Conservation (phyloP, 352 stramenopile species). For the Phytophthora foliorum region DNA sequence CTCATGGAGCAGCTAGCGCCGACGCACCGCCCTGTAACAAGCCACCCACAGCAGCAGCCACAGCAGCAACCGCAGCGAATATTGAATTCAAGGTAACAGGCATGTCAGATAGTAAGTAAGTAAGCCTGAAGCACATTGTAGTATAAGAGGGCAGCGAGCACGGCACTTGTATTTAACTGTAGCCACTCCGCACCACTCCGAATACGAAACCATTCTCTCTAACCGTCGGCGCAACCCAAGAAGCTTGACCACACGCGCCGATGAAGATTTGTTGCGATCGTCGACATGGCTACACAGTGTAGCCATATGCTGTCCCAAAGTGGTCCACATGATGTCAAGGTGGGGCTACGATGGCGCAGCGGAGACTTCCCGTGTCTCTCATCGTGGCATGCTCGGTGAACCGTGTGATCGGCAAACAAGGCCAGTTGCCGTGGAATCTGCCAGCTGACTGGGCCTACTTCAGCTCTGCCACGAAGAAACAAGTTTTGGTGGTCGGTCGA, state of each 20-base stretch:
- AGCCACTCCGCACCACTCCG: slow-evolving; percentile 23
- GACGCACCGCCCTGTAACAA: slow-evolving; percentile 36
- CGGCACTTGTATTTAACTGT: slow-evolving; percentile 41
- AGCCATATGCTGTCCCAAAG: slow-evolving; percentile 12
- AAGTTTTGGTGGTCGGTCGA: slow-evolving; percentile 75
- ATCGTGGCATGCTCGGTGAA: slow-evolving; percentile 80
- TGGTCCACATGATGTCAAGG: slow-evolving; percentile 21
- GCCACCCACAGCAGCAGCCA: slow-evolving; percentile 35
- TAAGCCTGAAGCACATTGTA: slow-evolving; percentile 54
- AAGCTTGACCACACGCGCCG: no score
- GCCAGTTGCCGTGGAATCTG: slow-evolving; percentile 67
- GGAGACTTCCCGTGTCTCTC: slow-evolving; percentile 57
- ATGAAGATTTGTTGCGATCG: no score
- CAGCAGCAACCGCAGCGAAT: slow-evolving; percentile 44
- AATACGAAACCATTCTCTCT: slow-evolving; percentile 41
- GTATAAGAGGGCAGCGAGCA: slow-evolving; percentile 41
- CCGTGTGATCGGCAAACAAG: slow-evolving; percentile 65
- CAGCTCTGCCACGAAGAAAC: slow-evolving; percentile 50
- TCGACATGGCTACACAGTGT: slow-evolving; percentile 1
- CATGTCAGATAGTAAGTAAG: slow-evolving; percentile 55
- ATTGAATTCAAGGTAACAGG: slow-evolving; percentile 55
- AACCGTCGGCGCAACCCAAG: no score
- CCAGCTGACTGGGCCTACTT: slow-evolving; percentile 83
- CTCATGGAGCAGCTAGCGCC: slow-evolving; percentile 46
- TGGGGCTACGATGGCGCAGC: neutral